Evolutionary conservation across 768 basidiomycete species (phyloP).

Genomic region (Tylopilus intermedius): DNA sequence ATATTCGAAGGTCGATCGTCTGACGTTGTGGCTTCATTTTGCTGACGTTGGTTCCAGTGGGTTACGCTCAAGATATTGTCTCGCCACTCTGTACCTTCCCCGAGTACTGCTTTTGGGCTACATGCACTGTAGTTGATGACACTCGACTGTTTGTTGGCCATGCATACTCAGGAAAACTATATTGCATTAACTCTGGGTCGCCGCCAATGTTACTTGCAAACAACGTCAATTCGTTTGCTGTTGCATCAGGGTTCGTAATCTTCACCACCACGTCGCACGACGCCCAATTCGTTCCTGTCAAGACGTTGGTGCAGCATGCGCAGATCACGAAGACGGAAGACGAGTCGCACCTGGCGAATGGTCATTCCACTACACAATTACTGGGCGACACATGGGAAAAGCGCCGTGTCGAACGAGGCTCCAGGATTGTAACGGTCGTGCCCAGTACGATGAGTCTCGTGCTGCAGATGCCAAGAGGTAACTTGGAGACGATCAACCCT

Average conservation of each 20-base stretch:
- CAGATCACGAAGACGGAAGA: slow-evolving; percentile 3
- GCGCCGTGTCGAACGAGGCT: slow-evolving; percentile 84
- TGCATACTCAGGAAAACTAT: slow-evolving; percentile 60
- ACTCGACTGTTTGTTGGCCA: slow-evolving; percentile 55
- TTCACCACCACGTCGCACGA: slow-evolving; percentile 84
- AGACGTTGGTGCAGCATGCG: slow-evolving; percentile 9
- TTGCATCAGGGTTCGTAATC: slow-evolving; percentile 73
- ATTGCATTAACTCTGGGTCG: slow-evolving; percentile 36
- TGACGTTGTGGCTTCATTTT: neutral
- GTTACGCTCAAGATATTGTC: slow-evolving; percentile 16
- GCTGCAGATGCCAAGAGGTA: slow-evolving; percentile 96
- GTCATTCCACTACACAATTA: slow-evolving; percentile 10
- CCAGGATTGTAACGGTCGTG: slow-evolving; percentile 82
- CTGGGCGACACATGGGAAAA: slow-evolving; percentile 49
- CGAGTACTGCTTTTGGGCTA: slow-evolving; percentile 53
- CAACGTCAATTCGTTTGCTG: slow-evolving; percentile 67
- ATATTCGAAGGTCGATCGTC: slow-evolving; percentile 39
- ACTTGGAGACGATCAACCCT: slow-evolving; percentile 92
- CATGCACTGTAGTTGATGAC: slow-evolving; percentile 21
- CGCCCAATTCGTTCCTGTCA: slow-evolving; percentile 60
- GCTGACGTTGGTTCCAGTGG: slow-evolving; percentile 16
- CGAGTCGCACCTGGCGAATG: slow-evolving; percentile 24
- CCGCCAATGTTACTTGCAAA: slow-evolving; percentile 37
- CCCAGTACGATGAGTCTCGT: slow-evolving; percentile 86
- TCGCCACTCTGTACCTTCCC: slow-evolving; percentile 40